A percentile compares a stretch with the other conserved stretches of the same genome.
Evolutionary conservation across 2,329 filamentous ascomycete genomes (phyloP).

Genomic region (Colletotrichum acutatum): DNA sequence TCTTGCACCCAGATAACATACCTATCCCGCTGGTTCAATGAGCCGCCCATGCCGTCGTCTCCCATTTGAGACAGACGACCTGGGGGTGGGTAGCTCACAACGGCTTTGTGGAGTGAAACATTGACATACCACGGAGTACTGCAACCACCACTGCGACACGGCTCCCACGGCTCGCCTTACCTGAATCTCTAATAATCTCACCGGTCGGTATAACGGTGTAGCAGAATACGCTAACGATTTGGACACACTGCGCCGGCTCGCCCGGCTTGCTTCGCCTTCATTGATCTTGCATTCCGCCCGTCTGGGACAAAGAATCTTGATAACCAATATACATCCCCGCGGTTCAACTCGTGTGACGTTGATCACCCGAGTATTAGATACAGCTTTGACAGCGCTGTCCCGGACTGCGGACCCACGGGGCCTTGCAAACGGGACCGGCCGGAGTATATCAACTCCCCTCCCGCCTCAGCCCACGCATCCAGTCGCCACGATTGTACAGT

Average conservation of each 20-base stretch:
- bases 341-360: conserved; percentile 6
- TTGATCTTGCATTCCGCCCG: neutral
- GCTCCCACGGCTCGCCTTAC: conserved; percentile 5
- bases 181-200: conserved; percentile 2
- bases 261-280: neutral
- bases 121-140: conserved; percentile 3
- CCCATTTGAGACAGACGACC: conserved; percentile 25
- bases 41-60: conserved; percentile 16
- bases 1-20: neutral
- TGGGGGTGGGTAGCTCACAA: conserved; percentile 10
- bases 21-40: neutral
- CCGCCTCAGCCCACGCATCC: conserved; percentile 1
- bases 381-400: neutral
- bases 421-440: neutral
- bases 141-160: neutral
- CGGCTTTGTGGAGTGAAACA: conserved; percentile 25
- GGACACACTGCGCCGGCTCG: neutral
- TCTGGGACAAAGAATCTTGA: neutral
- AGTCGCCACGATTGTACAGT: conserved; percentile 19
- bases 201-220: neutral
- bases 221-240: neutral
- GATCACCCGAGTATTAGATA: neutral
- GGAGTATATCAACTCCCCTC: neutral
- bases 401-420: neutral
- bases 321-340: neutral